Evolutionary conservation across 164 flowering plant species (phyloP).

Genomic region (Sedum album): DNA sequence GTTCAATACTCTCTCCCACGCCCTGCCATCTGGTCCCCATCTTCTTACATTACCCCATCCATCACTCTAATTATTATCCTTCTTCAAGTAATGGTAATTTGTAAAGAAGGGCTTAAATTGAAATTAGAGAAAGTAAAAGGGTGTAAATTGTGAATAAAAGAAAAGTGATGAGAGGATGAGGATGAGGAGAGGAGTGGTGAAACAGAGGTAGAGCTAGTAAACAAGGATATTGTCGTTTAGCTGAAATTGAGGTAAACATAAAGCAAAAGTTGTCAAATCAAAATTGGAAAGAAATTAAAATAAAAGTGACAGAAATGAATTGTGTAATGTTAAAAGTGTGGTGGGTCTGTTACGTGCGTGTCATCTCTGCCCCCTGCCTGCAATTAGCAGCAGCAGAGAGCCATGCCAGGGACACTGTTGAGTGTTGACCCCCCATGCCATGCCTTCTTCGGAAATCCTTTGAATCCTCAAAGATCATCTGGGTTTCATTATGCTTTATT

Average conservation of each 20-base stretch:
- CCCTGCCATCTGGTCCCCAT: slow-evolving; percentile 31
- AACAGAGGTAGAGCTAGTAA: neutral
- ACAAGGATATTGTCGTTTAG: neutral
- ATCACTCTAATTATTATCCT: neutral
- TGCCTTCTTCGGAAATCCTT: neutral
- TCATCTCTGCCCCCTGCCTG: neutral
- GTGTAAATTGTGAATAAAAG: neutral
- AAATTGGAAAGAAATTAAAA: neutral
- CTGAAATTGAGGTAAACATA: neutral
- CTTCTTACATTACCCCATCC: neutral
- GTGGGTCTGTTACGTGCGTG: slow-evolving; percentile 2
- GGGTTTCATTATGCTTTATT: too few relatives aligned
- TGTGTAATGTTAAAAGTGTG: neutral
- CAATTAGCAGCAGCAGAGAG: neutral
- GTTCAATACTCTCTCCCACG: slow-evolving; percentile 40
- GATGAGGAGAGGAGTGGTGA: too few relatives aligned
- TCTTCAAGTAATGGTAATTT: too few relatives aligned
- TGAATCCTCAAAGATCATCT: too few relatives aligned
- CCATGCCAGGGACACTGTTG: neutral
- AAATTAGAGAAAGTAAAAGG: neutral
- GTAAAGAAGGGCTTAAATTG: too few relatives aligned
- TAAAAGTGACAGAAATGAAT: neutral
- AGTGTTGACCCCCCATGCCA: neutral
- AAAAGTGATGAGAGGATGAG: neutral
- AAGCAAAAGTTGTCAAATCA: neutral